phyloP scores from a whole-genome alignment of 371 early-diverging fungal species.

The Lichtheimia hyalospora region DNA sequence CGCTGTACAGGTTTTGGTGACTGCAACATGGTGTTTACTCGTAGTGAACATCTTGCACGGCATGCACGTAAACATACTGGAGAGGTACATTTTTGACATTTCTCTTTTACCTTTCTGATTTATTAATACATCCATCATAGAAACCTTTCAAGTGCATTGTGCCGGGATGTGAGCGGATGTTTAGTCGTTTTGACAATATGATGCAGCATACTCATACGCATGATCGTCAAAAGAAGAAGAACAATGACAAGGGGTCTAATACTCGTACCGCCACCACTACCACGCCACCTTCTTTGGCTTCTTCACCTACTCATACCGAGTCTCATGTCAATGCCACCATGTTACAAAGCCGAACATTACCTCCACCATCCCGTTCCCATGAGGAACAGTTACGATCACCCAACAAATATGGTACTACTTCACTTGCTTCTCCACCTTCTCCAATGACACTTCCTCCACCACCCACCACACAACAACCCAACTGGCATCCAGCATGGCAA shows the following conservation, averaged over 20 bases:
- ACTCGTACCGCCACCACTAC: neutral
- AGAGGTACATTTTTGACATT: constrained; percentile 31
- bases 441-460: constrained; percentile 1
- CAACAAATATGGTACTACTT: neutral
- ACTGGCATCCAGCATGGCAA: too few relatives aligned
- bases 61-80: constrained; percentile 58
- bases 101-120: neutral
- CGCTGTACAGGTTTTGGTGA: constrained; percentile 58
- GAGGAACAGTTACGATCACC: neutral
- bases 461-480: neutral
- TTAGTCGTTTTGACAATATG: constrained; percentile 66
- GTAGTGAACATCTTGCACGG: constrained; percentile 62
- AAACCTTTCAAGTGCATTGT: constrained; percentile 63
- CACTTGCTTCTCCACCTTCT: neutral
- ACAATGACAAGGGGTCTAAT: neutral
- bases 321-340: constrained; percentile 2
- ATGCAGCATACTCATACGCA: constrained; percentile 66
- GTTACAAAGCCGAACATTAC: constrained; percentile 14
- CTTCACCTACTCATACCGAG: neutral
- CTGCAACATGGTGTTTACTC: constrained; percentile 62
- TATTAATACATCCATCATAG: constrained; percentile 9
- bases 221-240: constrained; percentile 12
- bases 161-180: constrained; percentile 53
- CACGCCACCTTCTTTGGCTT: neutral
- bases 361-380: constrained; percentile 1